A percentile compares a stretch with the other conserved stretches of the same genome.
These are phyloP conservation scores for Papiliotrema laurentii DNA, from an alignment of 1,284 basidiomycete genomes.

Conservation along the genomic window DNA sequence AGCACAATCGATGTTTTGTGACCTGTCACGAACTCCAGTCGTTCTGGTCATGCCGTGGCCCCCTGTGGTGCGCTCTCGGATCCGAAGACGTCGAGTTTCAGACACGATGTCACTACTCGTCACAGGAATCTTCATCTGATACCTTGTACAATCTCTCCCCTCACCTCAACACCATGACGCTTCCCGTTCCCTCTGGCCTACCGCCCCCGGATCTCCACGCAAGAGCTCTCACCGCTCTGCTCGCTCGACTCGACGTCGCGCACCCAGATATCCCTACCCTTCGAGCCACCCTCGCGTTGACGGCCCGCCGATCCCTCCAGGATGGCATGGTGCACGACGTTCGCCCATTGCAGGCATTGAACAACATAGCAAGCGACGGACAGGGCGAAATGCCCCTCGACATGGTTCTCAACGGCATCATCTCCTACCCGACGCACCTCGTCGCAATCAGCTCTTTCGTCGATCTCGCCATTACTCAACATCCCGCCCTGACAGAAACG, in stretches of 20 bases:
- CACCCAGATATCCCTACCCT: not conserved
- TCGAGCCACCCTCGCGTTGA: not conserved
- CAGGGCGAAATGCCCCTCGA: not conserved
- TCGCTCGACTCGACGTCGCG: not conserved
- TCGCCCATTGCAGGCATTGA: not conserved
- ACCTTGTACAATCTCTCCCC: too few species aligned
- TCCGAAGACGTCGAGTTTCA: too few species aligned
- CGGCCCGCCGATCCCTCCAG: not conserved
- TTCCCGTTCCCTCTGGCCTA: not conserved
- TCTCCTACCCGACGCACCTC: conserved; percentile 19
- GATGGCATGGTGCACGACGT: not conserved
- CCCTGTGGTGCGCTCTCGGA: too few species aligned
- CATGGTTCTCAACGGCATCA: conserved; percentile 18
- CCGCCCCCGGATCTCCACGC: not conserved
- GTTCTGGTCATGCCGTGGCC: too few species aligned
- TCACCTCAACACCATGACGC: too few species aligned
- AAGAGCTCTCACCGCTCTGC: not conserved
- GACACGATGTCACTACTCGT: too few species aligned
- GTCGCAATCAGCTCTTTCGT: conserved; percentile 14
- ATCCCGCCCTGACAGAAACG: conserved; percentile 9
- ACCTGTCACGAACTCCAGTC: too few species aligned
- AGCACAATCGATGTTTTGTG: too few species aligned
- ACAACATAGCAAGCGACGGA: not conserved
- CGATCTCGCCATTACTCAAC: conserved; percentile 3
- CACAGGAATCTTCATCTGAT: too few species aligned